Conservation (phyloP, 1,284 basidiomycete species). For the Boletus sp. region DNA sequence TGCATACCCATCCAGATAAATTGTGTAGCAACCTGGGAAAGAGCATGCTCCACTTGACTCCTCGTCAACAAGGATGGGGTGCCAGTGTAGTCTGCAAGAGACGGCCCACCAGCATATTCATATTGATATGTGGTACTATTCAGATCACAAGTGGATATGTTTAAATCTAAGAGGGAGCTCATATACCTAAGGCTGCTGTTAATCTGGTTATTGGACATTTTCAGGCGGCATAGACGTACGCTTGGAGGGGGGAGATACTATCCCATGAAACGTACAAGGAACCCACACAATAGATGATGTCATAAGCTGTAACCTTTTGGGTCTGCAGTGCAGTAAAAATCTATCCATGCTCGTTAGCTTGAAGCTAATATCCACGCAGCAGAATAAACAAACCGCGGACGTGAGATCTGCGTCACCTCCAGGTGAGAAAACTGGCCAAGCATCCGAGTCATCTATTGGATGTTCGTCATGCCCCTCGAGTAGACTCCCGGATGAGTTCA, state of each 20-base stretch:
- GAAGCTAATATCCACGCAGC: not conserved
- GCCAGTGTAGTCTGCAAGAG: not conserved
- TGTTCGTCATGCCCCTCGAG: not conserved
- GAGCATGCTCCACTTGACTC: not conserved
- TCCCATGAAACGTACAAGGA: too few relatives aligned
- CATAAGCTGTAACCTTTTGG: not conserved
- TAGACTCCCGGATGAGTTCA: not conserved
- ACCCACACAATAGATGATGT: not conserved
- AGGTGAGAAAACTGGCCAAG: not conserved
- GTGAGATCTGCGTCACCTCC: not conserved
- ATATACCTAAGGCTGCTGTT: not conserved
- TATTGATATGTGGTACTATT: not conserved
- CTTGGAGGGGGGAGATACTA: not conserved
- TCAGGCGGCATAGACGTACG: not conserved
- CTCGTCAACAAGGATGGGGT: not conserved
- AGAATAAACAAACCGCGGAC: not conserved
- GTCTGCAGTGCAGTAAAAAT: not conserved
- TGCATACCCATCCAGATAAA: not conserved
- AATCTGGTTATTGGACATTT: not conserved
- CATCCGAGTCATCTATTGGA: not conserved
- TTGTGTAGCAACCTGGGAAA: not conserved
- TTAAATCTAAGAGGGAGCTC: not conserved
- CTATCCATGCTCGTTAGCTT: not conserved
- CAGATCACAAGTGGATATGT: not conserved
- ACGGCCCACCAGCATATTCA: not conserved